Percentiles rank a stretch among this genome's conserved stretches.
Evolutionary conservation across 805 yeast genomes (phyloP).

Genomic region (Hanseniaspora lindneri): DNA sequence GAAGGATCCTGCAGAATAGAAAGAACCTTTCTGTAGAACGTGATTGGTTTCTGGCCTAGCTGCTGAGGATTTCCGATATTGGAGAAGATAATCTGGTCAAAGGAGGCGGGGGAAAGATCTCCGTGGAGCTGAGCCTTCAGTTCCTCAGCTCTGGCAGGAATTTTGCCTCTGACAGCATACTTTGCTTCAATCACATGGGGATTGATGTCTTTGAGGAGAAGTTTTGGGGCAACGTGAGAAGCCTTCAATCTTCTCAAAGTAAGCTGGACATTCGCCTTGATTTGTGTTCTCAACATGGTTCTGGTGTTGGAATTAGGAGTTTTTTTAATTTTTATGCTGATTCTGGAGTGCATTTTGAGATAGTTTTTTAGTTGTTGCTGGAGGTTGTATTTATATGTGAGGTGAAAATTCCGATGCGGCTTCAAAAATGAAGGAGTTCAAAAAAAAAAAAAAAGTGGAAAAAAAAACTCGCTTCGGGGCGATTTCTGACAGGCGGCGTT

Average conservation of each 20-base stretch:
- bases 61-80: conserved; percentile 98
- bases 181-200: conserved; percentile 69
- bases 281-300: conserved; percentile 14
- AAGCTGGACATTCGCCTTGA: neutral
- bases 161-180: conserved; percentile 90
- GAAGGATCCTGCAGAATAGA: conserved; percentile 78
- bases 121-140: conserved; percentile 44
- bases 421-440: too few species aligned
- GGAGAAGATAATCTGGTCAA: conserved; percentile 66
- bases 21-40: conserved; percentile 88
- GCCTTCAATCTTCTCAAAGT: conserved; percentile 11
- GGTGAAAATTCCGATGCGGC: too few species aligned
- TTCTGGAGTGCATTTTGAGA: too few species aligned
- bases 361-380: too few species aligned
- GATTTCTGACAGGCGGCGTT: neutral
- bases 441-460: too few species aligned
- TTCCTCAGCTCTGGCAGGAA: conserved; percentile 90
- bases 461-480: neutral
- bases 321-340: too few species aligned
- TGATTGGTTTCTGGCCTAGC: conserved; percentile 81
- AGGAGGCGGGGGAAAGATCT: conserved; percentile 58
- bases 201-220: conserved; percentile 49
- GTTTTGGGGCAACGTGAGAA: conserved; percentile 27
- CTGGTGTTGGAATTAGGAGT: neutral
- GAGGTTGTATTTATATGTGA: too few species aligned